Base-by-base conservation (phyloP, 345 rosid genomes). In the Lumnitzera littorea region DNA sequence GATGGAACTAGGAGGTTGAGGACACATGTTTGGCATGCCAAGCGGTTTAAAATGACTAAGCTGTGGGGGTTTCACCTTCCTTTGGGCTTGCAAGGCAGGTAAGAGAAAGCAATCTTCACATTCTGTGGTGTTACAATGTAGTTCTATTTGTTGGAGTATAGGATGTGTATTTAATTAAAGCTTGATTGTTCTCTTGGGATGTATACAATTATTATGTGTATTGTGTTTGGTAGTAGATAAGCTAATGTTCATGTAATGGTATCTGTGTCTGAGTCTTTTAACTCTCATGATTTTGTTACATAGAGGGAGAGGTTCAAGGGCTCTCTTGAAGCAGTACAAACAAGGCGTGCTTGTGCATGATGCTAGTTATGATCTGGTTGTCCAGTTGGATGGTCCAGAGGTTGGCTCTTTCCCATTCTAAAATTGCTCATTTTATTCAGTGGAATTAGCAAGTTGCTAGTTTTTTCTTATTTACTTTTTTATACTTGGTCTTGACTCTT, bases 21-120 rank as follows among this genome's bases (percentile, higher is more conserved):
- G 66, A 92, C 96, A 12, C 98, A 92, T 70, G 82, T 92, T 52
- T 92, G 98, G 98, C 91, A 84, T 65, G 86, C 94, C 7, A 92
- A 92, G 78, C 83, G 96, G 20, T 89, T 92, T 60, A 78, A 80
- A 11, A 89, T 92, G 96, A 58, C 76, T 51, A 92, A 89, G 80
- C 78, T 76, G 50, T 89, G 96, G 90, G 89, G 98, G 0, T 89
- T 82, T 64, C 66, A 92, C 55, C 86, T 92, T 74, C 98, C 98
- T 69, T 75, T 85, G 15, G 96, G 96, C 50, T 82, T 87, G 72
- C 88, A 82, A 24, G 98, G 98, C 70, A 84, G 91, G 98, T 89
- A 70, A 56, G 43, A 12, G 15, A 46, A 7, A 12, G 46, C 41
- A 61, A 13, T 57, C 36, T 54, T 59, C 31, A 46, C 25, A 59